Evolutionary conservation across 257 asterid species (phyloP).

Genomic region (Przewalskia tangutica): DNA sequence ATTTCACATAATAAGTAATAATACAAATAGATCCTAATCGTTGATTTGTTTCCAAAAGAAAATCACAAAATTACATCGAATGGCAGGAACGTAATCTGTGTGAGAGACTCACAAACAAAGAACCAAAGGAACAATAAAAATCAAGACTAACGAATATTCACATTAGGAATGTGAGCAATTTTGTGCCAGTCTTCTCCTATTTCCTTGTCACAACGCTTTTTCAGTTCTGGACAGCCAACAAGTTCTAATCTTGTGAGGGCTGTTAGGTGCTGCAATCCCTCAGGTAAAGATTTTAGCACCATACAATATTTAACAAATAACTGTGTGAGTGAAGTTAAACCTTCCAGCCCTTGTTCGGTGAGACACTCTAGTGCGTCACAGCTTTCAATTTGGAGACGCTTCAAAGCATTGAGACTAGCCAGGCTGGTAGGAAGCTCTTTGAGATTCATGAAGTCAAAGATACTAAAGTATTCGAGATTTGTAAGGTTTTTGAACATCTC

Average conservation of each 20-base stretch:
- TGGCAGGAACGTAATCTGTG: background rate
- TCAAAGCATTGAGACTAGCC: background rate
- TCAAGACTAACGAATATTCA: background rate
- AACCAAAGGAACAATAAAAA: too few species aligned
- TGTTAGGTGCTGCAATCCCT: background rate
- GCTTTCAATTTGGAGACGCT: rapidly evolving
- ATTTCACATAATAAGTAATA: background rate
- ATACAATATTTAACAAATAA: background rate
- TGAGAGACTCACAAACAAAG: too few species aligned
- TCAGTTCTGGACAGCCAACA: background rate
- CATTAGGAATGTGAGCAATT: background rate
- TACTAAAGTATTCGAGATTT: background rate
- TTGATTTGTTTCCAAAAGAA: background rate
- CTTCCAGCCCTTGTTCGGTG: background rate
- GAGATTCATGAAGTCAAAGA: background rate
- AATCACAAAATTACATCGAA: too few species aligned
- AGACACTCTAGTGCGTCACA: background rate
- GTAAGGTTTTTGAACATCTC: background rate
- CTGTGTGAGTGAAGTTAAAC: background rate
- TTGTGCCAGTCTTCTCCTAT: background rate
- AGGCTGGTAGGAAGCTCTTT: background rate
- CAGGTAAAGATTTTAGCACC: background rate
- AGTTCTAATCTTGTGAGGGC: background rate
- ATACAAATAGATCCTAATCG: background rate
- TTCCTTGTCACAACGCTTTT: background rate